Evolutionary conservation across 2,329 filamentous ascomycete species (phyloP).

Genomic region (Aspergillus neoniger): DNA sequence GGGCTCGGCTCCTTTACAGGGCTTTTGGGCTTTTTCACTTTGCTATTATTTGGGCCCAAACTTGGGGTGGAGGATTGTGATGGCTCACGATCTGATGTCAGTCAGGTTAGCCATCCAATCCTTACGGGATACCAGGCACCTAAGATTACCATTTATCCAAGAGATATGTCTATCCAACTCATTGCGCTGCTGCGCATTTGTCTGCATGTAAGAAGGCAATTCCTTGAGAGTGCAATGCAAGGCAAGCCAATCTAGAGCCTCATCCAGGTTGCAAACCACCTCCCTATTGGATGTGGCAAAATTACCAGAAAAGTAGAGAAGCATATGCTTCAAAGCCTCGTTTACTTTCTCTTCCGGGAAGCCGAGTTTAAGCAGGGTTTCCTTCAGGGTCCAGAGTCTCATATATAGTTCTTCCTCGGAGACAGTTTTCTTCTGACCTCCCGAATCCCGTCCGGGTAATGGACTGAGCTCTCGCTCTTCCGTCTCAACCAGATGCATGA

Average conservation of each 20-base stretch:
- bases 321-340: constrained; percentile 64
- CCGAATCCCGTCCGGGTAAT: constrained; percentile 27
- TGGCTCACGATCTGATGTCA: constrained; percentile 31
- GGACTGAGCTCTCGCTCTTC: constrained; percentile 43
- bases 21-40: constrained; percentile 29
- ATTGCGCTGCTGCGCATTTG: constrained; percentile 30
- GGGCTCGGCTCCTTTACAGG: constrained; percentile 27
- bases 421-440: constrained; percentile 42
- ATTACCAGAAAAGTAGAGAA: constrained; percentile 67
- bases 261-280: constrained; percentile 79
- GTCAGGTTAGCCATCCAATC: constrained; percentile 36
- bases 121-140: constrained; percentile 14
- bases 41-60: constrained; percentile 25
- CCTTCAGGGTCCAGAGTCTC: constrained; percentile 81
- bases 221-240: constrained; percentile 69
- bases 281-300: constrained; percentile 58
- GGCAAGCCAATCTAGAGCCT: constrained; percentile 88
- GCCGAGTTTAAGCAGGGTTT: constrained; percentile 67
- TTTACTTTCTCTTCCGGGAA: constrained; percentile 67
- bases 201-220: constrained; percentile 69
- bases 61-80: constrained; percentile 30
- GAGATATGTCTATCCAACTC: constrained; percentile 35
- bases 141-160: constrained; percentile 40
- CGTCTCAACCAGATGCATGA: constrained; percentile 64
- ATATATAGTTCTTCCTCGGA: constrained; percentile 77